Evolutionary conservation across 1,139 yeast species (phyloP), one percentile per base, ranked within the genome.

Genomic region (Nakaseomyces kungkrabaensis): DNA sequence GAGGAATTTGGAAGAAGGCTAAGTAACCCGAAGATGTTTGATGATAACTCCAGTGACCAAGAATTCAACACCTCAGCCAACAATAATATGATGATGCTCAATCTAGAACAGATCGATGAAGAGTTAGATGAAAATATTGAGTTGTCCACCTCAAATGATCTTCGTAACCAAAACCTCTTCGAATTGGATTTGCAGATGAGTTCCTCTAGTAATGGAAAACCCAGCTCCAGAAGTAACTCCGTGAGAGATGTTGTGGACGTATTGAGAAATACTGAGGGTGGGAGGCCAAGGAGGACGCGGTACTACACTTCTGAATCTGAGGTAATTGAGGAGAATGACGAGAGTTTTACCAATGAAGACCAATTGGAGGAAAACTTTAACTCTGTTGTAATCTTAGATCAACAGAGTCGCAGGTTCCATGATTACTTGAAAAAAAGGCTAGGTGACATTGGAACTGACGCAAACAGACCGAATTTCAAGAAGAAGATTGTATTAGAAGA

Each of bases 201-300:
- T 1, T 63, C 68, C 8, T 65, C 68, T 5, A 61, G 67, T 46
- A 54, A 59, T 44, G 68, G 66, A 3, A 51, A 62, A 37, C 48
- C 47, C 27, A 46, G 57, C 3, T 60, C 58, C 31, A 58, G 62
- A 47, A 53, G 45, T 33, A 50, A 49, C 6, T 49, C 52, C 4
- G 55, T 51, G 7, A 48, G 46, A 32, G 58, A 63, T 37, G 57
- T 60, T 5, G 54, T 63, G 7, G 66, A 62, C 41, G 53, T 54
- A 4, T 50, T 65, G n/a, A 50, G 54, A 31, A 50, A 40, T 10
- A 53, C 51, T 43, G 45, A 47, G 22, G 48, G 41, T 10, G 37
- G 11, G 4, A 27, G 34, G 34, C 5, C 24, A 4, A 41, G 24
- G 8, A 27, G 44, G 8, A n/a, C 34, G 4, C 8, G 44, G 24